Percentiles rank a stretch among this genome's conserved stretches.
phyloP scores from a whole-genome alignment of 371 early-diverging fungal genomes.

The Rozella allomycis region DNA sequence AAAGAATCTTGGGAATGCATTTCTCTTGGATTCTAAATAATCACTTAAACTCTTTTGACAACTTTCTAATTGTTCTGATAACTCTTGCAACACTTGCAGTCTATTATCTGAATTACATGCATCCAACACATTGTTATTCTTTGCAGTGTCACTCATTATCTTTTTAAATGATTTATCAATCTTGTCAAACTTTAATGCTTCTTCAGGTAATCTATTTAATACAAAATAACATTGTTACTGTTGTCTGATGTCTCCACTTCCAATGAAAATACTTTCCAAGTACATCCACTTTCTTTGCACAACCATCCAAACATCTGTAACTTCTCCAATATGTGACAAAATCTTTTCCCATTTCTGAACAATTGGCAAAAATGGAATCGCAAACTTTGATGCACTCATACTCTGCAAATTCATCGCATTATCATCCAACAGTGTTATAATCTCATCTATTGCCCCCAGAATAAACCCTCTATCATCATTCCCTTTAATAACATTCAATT shows the following conservation, averaged over 20 bases:
- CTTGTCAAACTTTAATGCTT: not conserved
- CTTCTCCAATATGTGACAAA: slow-evolving; percentile 31
- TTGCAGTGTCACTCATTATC: slow-evolving; percentile 16
- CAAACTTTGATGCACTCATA: slow-evolving; percentile 33
- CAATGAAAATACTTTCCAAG: not conserved
- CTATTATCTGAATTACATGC: slow-evolving; percentile 19
- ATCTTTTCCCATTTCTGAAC: slow-evolving; percentile 36
- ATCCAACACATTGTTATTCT: slow-evolving; percentile 25
- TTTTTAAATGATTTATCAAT: not conserved
- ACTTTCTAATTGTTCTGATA: not conserved
- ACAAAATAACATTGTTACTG: no score
- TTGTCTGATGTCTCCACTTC: not conserved
- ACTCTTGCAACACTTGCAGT: not conserved
- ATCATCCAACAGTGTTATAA: slow-evolving; percentile 23
- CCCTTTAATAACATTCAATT: no score
- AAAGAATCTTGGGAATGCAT: not conserved
- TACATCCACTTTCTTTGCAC: not conserved
- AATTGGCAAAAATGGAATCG: slow-evolving; percentile 24
- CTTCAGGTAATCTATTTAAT: not conserved
- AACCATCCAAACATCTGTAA: no score
- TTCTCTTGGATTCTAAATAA: not conserved
- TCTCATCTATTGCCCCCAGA: slow-evolving; percentile 29
- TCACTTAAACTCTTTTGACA: not conserved
- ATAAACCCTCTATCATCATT: slow-evolving; percentile 30
- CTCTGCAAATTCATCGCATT: slow-evolving; percentile 31